These are phyloP conservation scores for Acanthamoeba royreba DNA, from an alignment of 208 protist genomes.

Conservation along the genomic window DNA sequence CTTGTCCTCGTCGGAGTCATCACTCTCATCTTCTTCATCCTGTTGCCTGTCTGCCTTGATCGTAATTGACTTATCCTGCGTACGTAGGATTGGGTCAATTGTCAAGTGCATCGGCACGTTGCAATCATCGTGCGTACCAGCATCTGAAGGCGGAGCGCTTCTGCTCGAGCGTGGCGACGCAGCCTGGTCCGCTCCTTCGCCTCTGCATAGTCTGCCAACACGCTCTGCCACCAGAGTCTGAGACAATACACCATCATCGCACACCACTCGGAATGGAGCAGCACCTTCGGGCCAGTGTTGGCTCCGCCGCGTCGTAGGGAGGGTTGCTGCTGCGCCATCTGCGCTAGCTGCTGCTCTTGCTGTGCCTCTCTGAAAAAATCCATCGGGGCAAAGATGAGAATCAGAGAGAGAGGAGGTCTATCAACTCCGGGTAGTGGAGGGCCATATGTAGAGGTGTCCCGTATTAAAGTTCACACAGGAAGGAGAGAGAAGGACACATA, in stretches of 20 bases:
- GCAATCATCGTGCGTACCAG: background rate
- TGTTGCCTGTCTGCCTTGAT: background rate
- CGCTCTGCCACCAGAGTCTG: background rate
- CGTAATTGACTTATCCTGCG: background rate
- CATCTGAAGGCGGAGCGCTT: background rate
- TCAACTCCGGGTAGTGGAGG: too few relatives aligned
- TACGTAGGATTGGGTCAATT: background rate
- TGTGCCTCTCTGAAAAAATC: background rate
- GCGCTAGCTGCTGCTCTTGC: background rate
- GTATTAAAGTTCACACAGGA: too few relatives aligned
- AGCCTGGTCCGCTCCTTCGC: background rate
- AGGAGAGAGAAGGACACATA: background rate
- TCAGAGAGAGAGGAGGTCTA: background rate
- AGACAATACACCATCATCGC: background rate
- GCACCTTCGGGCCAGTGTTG: conserved; percentile 5
- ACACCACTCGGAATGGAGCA: background rate
- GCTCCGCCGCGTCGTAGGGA: background rate
- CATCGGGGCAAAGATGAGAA: background rate
- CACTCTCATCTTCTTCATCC: background rate
- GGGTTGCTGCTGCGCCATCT: background rate
- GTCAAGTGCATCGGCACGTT: background rate
- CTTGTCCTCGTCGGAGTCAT: conserved; percentile 9
- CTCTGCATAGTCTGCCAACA: conserved; percentile 38
- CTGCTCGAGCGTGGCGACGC: background rate
- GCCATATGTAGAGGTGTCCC: too few relatives aligned